A percentile compares a stretch with the other conserved stretches of the same genome.
These are phyloP conservation scores for Sinapis alba DNA, from an alignment of 441 rosid species.

Conservation along the genomic window DNA sequence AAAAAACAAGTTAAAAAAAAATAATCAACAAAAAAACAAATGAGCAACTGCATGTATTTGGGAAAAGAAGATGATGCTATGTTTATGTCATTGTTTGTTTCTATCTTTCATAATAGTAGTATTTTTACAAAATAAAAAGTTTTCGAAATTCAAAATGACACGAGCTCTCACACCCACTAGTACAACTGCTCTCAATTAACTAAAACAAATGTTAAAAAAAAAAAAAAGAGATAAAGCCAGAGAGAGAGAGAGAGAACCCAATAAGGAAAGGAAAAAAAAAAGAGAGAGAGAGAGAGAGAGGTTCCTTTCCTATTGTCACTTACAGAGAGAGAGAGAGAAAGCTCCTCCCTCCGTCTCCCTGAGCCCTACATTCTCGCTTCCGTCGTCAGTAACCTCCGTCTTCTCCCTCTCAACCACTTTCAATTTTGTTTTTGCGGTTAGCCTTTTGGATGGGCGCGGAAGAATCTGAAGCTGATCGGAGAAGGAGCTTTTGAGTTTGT, in stretches of 20 bases:
- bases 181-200: slow-evolving; percentile 34
- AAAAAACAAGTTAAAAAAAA: too few species aligned
- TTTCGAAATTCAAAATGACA: slow-evolving; percentile 31
- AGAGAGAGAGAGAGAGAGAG: too few species aligned
- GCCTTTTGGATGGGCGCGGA: slow-evolving; percentile 23
- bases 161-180: slow-evolving; percentile 38
- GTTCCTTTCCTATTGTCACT: slow-evolving; percentile 30
- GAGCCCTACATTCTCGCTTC: slow-evolving; percentile 33
- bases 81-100: not conserved
- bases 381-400: not conserved
- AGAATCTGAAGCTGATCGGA: slow-evolving; percentile 25
- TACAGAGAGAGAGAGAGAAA: slow-evolving; percentile 45
- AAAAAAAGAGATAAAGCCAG: not conserved
- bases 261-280: not conserved
- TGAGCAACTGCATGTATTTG: not conserved
- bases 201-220: slow-evolving; percentile 22
- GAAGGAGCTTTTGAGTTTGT: not conserved
- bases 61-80: not conserved
- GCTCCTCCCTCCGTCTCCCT: slow-evolving; percentile 39
- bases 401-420: not conserved
- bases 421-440: not conserved
- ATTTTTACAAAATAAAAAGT: not conserved
- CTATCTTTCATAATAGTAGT: not conserved
- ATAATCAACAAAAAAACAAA: too few species aligned
- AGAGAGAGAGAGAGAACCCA: not conserved